These are phyloP conservation scores for Phialocephala sp. DNA, from an alignment of 2,329 filamentous ascomycete genomes.

Conservation along the genomic window DNA sequence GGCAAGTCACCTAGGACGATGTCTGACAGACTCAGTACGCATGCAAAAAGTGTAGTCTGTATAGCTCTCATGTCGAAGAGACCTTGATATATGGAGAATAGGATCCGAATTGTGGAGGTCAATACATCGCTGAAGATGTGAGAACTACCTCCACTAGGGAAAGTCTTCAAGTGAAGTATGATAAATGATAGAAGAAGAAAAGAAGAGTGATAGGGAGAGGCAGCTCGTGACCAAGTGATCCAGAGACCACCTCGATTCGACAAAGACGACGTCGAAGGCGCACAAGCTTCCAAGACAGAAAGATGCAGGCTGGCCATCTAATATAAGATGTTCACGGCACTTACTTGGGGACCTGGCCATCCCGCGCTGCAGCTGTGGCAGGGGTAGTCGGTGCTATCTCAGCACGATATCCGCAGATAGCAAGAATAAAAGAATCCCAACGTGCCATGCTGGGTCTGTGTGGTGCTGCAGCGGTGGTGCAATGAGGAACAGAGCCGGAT, in stretches of 20 bases:
- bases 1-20: constrained; percentile 21
- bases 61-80: constrained; percentile 32
- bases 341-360: constrained; percentile 26
- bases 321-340: constrained; percentile 33
- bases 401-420: constrained; percentile 26
- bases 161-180: constrained; percentile 25
- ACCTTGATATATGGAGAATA: constrained; percentile 15
- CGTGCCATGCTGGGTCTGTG: constrained; percentile 31
- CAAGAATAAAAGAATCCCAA: constrained; percentile 24
- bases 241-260: constrained; percentile 31
- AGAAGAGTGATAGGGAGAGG: constrained; percentile 24
- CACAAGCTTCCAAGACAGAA: constrained; percentile 27
- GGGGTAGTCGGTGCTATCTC: constrained; percentile 23
- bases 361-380: constrained; percentile 32
- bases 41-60: constrained; percentile 26
- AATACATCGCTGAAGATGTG: constrained; percentile 34
- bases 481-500: constrained; percentile 15
- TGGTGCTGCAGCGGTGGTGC: constrained; percentile 17
- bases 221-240: constrained; percentile 34
- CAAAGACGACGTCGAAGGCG: constrained; percentile 31
- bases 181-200: constrained; percentile 32
- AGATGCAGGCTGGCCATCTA: constrained; percentile 33
- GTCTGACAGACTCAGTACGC: constrained; percentile 25
- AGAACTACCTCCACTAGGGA: constrained; percentile 26
- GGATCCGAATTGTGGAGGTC: constrained; percentile 29